These are phyloP conservation scores for Zea mays DNA, from an alignment of 176 grass and related monocot species.

Conservation along the genomic window Zm-B73-REFERENCE-NAM-5.0 NC_050098.1:189795501-189796000, in stretches of 20 bases:
- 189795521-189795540: slow-evolving; percentile 7
- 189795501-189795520: not conserved
- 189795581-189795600: slow-evolving; percentile 38
- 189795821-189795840: too few relatives aligned
- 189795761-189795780: too few relatives aligned
- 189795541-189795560: not conserved
- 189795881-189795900: too few relatives aligned
- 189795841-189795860: too few relatives aligned
- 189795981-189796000: not conserved
- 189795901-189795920: not conserved
- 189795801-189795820: too few relatives aligned
- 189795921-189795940: not conserved
- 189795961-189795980: not conserved
- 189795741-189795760: too few relatives aligned
- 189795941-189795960: not conserved
- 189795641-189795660: slow-evolving; percentile 30
- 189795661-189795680: not conserved
- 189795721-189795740: not conserved
- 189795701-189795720: too few relatives aligned
- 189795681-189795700: not conserved
- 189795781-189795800: too few relatives aligned
- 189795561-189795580: not conserved
- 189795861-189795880: too few relatives aligned
- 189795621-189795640: slow-evolving; percentile 21
- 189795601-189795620: not conserved